Percentiles rank a stretch among this genome's conserved stretches.
Evolutionary conservation across 331 rosid genomes (phyloP).

Genomic region (Malus hybrid): DNA sequence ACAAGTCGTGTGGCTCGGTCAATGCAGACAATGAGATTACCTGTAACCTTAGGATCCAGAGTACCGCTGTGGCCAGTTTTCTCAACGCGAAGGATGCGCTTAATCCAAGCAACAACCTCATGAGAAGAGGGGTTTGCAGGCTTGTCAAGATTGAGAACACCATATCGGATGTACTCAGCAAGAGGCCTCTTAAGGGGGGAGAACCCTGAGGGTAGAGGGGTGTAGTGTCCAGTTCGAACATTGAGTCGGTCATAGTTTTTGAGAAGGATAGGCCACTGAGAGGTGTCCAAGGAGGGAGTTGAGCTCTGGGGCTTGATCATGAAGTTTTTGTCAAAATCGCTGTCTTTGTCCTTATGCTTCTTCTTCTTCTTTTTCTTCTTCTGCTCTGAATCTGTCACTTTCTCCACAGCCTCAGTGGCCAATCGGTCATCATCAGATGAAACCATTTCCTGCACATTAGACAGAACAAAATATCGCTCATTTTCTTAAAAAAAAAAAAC

Average conservation of each 20-base stretch:
- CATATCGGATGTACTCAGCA: conserved; percentile 61
- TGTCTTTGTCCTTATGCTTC: conserved; percentile 27
- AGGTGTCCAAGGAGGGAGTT: conserved; percentile 66
- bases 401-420: background rate
- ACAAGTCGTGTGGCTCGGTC: conserved; percentile 84
- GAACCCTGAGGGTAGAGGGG: conserved; percentile 72
- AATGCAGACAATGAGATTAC: conserved; percentile 81
- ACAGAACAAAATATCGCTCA: background rate
- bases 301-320: conserved; percentile 67
- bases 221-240: conserved; percentile 85
- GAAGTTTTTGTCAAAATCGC: conserved; percentile 26
- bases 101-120: conserved; percentile 94
- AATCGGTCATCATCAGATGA: background rate
- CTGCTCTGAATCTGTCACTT: conserved; percentile 15
- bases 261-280: conserved; percentile 82
- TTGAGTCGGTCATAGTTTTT: conserved; percentile 90
- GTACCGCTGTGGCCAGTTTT: conserved; percentile 94
- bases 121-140: conserved; percentile 92
- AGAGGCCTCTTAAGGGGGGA: conserved; percentile 81
- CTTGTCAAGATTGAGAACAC: conserved; percentile 73
- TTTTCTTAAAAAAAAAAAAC: background rate
- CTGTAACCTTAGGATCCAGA: conserved; percentile 87
- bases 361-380: conserved; percentile 22
- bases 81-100: conserved; percentile 70
- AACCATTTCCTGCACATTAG: conserved; percentile 2